Evolutionary conservation across 495 filamentous ascomycete genomes (phyloP), one percentile per base, ranked within the genome.

Genomic region (Sphaerosporella brunnea): DNA sequence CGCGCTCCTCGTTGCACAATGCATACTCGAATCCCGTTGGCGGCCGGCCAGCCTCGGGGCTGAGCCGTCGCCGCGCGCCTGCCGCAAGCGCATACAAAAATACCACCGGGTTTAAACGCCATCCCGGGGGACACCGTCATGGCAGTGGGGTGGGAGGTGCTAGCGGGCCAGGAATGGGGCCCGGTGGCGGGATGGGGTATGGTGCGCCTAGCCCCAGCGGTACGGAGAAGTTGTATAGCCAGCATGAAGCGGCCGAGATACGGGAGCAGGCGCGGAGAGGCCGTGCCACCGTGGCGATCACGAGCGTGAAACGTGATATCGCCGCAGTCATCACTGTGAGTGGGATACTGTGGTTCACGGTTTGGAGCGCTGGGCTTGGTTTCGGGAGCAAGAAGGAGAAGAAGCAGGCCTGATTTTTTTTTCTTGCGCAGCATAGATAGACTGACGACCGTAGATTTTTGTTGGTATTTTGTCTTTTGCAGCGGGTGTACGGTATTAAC

Each of bases 31-130:
- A 67, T 43, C 69, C 67, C 0, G 65, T 75, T 2, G 82, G 83
- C 10, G 82, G 80, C 0, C 70, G 84, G 1, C 79, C 84, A 0
- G 73, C 84, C 0, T 82, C 76, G 21, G 90, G 92, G 0, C 66
- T 97, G 3, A 84, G 78, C 59, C 70, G 80, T 36, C 73, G 90
- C 11, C 70, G 84, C 69, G 75, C 0, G 67, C 78, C 1, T 93
- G 87, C 64, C 72, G 69, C 1, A 90, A 90, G 0, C 87, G 90
- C 7, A 88, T 90, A 47, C 88, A 90, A 0, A 80, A 74, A 51
- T 97, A 95, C 63, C 93, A 80, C 61, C 69, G 74, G 15, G 75
- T 71, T 45, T 84, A 77, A 73, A 76, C 73, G 48, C 55, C 11
- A 62, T 65, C 37, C 73, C 77, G 63, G 51, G 76, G 45, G 39